Evolutionary conservation across 2,329 filamentous ascomycete genomes (phyloP), one percentile per base, ranked within the genome.

Genomic region (Lasiodiplodia gonubiensis): DNA sequence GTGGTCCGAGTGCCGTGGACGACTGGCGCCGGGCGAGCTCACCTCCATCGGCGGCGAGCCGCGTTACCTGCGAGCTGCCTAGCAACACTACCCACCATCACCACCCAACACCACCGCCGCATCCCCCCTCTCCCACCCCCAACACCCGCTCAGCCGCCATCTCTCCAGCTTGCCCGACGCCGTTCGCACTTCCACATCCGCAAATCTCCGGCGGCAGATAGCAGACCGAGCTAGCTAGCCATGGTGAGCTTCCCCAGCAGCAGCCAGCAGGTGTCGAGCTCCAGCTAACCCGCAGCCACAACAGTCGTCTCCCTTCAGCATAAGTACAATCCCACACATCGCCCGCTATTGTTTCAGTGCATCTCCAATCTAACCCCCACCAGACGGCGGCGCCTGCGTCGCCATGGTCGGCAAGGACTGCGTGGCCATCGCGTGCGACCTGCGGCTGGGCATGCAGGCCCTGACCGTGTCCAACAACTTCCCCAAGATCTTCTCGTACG

Each of bases 341-440:
- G 48, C 71, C 52, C 67, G 59, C 61, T 54, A 65, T 8, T 33
- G 30, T 33, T 33, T 10, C 30, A 67, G 57, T 33, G 64, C 52
- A 33, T 49, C 68, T 53, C 51, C 54, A 54, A 25, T 68, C 21
- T 70, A 64, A 67, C 57, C 35, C 64, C 60, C 14, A 64, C 51
- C n/a, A 89, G 88, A 90, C 81, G 94, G 94, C 84, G 94, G 94
- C 80, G 94, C 94, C 84, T 94, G 91, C 83, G 93, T 98, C 73
- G 94, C 94, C 82, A 98, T 98, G 95, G 94, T 97, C 72, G 95
- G 95, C 86, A 98, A 99, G 84, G 94, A 98, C 89, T 99, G 95
- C 82, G 95, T 99, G 70, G 95, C 95, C 82, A 98, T 99, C 79
- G 95, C 95, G 80, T 99, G 95, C 86, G 95, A 99, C 83, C 92